Conservation (phyloP, 805 yeast species). For the Candida tammaniensis region DNA sequence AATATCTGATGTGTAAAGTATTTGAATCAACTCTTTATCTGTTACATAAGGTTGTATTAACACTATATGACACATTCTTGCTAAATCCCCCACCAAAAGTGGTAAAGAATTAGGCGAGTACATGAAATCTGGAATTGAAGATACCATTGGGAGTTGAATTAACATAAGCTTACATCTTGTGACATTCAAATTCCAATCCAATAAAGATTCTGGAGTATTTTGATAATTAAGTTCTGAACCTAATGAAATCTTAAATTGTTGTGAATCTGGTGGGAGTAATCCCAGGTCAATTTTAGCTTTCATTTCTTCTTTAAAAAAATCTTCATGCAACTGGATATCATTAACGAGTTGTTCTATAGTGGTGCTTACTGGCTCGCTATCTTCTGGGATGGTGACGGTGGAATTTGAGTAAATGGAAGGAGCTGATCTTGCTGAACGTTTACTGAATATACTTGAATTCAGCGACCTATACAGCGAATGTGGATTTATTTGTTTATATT, state of each 20-base stretch:
- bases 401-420: conserved; percentile 41
- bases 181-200: conserved; percentile 54
- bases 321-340: conserved; percentile 37
- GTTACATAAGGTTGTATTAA: conserved; percentile 40
- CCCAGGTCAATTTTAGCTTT: conserved; percentile 8
- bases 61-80: conserved; percentile 36
- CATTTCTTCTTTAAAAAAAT: conserved; percentile 19
- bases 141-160: conserved; percentile 35
- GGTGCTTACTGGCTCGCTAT: conserved; percentile 38
- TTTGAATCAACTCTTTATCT: conserved; percentile 41
- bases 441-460: conserved; percentile 39
- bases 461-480: conserved; percentile 29
- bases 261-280: conserved; percentile 14
- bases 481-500: conserved; percentile 13
- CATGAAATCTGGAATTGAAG: conserved; percentile 33
- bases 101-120: conserved; percentile 34
- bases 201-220: conserved; percentile 36
- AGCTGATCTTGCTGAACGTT: conserved; percentile 40
- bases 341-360: conserved; percentile 44
- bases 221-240: conserved; percentile 41
- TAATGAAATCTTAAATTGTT: conserved; percentile 34
- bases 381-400: conserved; percentile 46
- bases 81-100: conserved; percentile 41
- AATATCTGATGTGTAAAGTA: conserved; percentile 40
- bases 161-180: conserved; percentile 47